Base-by-base conservation (phyloP, 177 flowering plant genomes). In the Vitis hybrid region DNA sequence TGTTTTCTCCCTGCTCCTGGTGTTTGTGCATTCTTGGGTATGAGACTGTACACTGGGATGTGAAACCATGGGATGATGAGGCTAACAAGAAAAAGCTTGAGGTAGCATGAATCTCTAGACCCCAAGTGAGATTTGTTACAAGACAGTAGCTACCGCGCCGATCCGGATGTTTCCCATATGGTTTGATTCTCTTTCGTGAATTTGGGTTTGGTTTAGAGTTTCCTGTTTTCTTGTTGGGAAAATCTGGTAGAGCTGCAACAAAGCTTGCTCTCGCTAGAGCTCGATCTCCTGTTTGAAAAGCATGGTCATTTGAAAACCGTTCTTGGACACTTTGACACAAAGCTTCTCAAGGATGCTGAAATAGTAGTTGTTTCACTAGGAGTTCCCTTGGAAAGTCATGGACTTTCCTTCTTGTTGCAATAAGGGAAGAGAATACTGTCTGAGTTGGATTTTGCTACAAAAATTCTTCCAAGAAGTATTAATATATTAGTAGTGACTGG, bases 391-490 rank as follows among this genome's bases (percentile, higher is more conserved):
- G 76, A 78, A 72, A 83, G 71, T 51, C 62, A 78, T 69, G 84
- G 78, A 64, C 77, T 83, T 65, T 68, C 74, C n/a, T 63, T 48
- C 22, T 51, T 80, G 70, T 58, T 76, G 74, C 80, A 80, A 31
- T 78, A 82, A 15, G 78, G 82, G 69, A 69, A 51, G 20, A 60
- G 33, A 52, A 80, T 80, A 20, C 59, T 83, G 78, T 83, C 82
- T 55, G 82, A 83, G 72, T 57, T 83, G 67, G 82, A 81, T 66
- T 83, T 83, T 77, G 86, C 86, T 11, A 79, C 86, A 7, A 82
- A 83, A 72, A 70, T 71, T 55, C 68, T 83, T 64, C 81, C 84
- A 16, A 64, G 51, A 13, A 51, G 59, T 39, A 67, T 74, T 56
- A 81, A 73, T 72, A 59, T 83, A 64, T 60, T 81, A 59, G 82